These are phyloP conservation scores for Onygenales sp. DNA, from an alignment of 2,329 filamentous ascomycete species.

Conservation along the genomic window DNA sequence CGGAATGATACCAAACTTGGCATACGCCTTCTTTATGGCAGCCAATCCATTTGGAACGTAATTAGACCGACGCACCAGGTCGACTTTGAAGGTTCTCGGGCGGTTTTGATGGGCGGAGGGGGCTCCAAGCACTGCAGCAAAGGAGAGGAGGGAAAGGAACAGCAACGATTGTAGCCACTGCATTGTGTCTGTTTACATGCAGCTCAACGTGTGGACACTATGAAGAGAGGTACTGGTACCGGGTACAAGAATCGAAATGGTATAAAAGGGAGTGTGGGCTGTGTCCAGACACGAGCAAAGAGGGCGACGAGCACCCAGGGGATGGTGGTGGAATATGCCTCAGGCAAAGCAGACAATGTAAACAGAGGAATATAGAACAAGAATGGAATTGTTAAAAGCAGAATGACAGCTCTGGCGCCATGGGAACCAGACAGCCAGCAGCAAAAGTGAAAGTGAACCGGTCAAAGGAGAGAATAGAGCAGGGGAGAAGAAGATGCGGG, in stretches of 20 bases:
- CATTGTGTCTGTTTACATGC: constrained; percentile 5
- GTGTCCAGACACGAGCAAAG: not conserved
- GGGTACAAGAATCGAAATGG: constrained; percentile 3
- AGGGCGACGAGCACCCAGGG: too few species aligned
- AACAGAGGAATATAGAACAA: not conserved
- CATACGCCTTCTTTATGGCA: constrained; percentile 57
- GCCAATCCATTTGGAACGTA: constrained; percentile 50
- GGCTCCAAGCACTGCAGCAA: constrained; percentile 19
- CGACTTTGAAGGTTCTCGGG: constrained; percentile 48
- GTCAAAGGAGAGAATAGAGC: not conserved
- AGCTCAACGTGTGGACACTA: not conserved
- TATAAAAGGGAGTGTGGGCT: not conserved
- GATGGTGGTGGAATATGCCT: too few species aligned
- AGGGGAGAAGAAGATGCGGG: not conserved
- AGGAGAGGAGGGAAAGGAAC: constrained; percentile 20
- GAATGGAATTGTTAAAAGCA: not conserved
- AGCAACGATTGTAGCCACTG: constrained; percentile 14
- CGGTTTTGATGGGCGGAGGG: constrained; percentile 18
- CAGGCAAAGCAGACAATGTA: not conserved
- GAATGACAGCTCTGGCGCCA: not conserved
- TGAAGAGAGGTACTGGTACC: not conserved
- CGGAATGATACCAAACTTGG: constrained; percentile 54
- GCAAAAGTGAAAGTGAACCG: not conserved
- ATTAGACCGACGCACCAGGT: constrained; percentile 46
- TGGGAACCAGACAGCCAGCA: not conserved